These are phyloP conservation scores for Colletotrichum lentis DNA, from an alignment of 2,329 filamentous ascomycete genomes.

Conservation along the genomic window DNA sequence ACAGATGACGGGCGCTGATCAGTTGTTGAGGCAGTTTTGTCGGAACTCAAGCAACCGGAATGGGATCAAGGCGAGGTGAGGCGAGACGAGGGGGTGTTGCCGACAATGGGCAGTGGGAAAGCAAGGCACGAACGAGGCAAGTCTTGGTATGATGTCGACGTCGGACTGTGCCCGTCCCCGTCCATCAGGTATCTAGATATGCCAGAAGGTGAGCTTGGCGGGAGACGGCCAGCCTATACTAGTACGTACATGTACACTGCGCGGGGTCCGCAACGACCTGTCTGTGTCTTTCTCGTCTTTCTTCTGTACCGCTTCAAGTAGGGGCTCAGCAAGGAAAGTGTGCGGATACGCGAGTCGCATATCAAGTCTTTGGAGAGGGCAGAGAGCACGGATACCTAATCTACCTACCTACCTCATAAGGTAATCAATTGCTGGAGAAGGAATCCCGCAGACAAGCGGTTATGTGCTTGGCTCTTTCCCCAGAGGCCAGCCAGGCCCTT, in stretches of 20 bases:
- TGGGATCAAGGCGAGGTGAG: background rate
- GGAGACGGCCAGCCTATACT: background rate
- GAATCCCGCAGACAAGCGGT: slow-evolving; percentile 25
- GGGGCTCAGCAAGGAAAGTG: background rate
- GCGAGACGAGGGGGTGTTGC: background rate
- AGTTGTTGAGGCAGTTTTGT: too few relatives aligned
- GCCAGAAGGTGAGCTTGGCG: slow-evolving; percentile 13
- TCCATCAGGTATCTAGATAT: background rate
- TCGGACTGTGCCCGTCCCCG: background rate
- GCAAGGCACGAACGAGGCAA: slow-evolving; percentile 17
- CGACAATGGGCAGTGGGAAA: slow-evolving; percentile 4
- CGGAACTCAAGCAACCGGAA: background rate
- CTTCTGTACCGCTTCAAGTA: background rate
- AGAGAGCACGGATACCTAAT: too few relatives aligned
- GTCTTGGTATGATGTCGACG: slow-evolving; percentile 36
- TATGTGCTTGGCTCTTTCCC: background rate
- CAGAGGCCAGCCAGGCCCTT: background rate
- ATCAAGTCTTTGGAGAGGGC: too few relatives aligned
- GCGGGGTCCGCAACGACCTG: slow-evolving; percentile 4
- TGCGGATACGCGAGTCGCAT: background rate
- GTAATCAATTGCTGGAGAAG: background rate
- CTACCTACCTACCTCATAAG: too few relatives aligned
- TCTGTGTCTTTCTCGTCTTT: background rate
- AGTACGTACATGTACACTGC: background rate
- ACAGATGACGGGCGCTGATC: too few relatives aligned